Evolutionary conservation across 116 monocot genomes (phyloP).

Genomic region (Phalaenopsis hybrid): DNA sequence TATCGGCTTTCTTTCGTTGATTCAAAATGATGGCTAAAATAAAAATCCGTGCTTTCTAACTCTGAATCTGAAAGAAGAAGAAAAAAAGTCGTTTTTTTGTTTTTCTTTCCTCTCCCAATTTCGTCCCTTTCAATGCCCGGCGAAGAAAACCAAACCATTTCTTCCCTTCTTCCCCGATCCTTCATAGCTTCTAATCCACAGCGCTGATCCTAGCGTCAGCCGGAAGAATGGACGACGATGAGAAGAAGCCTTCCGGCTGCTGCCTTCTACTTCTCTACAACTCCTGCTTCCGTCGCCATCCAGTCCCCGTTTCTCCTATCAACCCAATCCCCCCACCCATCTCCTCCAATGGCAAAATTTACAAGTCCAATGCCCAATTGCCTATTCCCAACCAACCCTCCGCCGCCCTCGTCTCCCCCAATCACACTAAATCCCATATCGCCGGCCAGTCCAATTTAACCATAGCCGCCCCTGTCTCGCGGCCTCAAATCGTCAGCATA

Average conservation of each 20-base stretch:
- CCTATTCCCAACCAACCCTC: background rate
- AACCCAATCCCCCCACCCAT: background rate
- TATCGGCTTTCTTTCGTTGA: too few species aligned
- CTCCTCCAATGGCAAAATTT: background rate
- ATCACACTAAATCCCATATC: background rate
- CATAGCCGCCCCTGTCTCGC: background rate
- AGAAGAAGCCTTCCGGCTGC: constrained; percentile 28
- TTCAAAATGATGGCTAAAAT: too few species aligned
- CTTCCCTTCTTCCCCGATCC: background rate
- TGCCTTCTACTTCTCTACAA: constrained; percentile 31
- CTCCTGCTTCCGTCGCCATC: constrained; percentile 30
- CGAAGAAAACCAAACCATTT: background rate
- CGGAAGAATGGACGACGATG: constrained; percentile 12
- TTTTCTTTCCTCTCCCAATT: too few species aligned
- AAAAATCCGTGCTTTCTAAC: too few species aligned
- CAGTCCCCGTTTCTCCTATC: constrained; percentile 1
- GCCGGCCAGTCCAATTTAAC: background rate
- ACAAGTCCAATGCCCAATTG: background rate
- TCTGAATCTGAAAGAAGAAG: background rate
- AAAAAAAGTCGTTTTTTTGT: too few species aligned
- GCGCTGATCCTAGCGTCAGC: background rate
- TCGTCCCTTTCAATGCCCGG: background rate
- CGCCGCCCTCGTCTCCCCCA: background rate
- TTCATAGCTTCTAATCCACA: too few species aligned
- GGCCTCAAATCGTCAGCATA: constrained; percentile 16